phyloP scores from a whole-genome alignment of 495 filamentous ascomycete species.

The Penicillium simplicissimum region DNA sequence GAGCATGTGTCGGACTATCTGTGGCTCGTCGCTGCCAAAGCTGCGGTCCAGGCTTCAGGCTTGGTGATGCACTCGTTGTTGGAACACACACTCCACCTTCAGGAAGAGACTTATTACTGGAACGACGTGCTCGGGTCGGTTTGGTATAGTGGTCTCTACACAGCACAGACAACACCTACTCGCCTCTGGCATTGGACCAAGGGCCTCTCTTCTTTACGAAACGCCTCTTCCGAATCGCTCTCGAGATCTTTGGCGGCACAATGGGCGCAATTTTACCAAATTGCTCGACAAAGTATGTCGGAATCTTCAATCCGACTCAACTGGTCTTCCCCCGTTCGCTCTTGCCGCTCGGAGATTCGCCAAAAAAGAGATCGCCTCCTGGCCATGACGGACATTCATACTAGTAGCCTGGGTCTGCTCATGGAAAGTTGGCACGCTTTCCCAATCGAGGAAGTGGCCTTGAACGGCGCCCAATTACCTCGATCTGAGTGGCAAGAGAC shows the following conservation, averaged over 20 bases:
- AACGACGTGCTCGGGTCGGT: slow-evolving; percentile 76
- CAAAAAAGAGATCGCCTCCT: slow-evolving; percentile 67
- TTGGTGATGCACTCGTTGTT: slow-evolving; percentile 70
- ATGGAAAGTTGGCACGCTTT: slow-evolving; percentile 78
- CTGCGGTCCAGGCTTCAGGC: slow-evolving; percentile 81
- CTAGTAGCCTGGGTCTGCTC: slow-evolving; percentile 83
- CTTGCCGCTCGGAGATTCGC: slow-evolving; percentile 67
- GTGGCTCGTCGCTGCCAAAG: slow-evolving; percentile 87
- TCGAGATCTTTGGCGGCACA: slow-evolving; percentile 25
- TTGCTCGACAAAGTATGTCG: slow-evolving; percentile 70
- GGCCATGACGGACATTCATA: slow-evolving; percentile 70
- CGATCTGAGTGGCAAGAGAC: slow-evolving; percentile 69
- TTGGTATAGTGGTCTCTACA: slow-evolving; percentile 70
- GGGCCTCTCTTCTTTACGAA: slow-evolving; percentile 61
- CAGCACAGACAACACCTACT: slow-evolving; percentile 76
- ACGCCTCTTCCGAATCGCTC: slow-evolving; percentile 27
- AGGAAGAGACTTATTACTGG: slow-evolving; percentile 91
- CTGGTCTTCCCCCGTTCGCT: slow-evolving; percentile 68
- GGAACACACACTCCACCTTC: slow-evolving; percentile 75
- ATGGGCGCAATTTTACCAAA: slow-evolving; percentile 76
- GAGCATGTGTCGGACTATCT: slow-evolving; percentile 72
- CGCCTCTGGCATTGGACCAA: slow-evolving; percentile 66
- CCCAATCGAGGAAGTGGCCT: slow-evolving; percentile 42
- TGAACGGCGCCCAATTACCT: slow-evolving; percentile 26
- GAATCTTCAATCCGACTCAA: slow-evolving; percentile 56